A percentile compares a stretch with the other conserved stretches of the same genome.
These are phyloP conservation scores for Bullera alba DNA, from an alignment of 768 basidiomycete species.

Conservation along the genomic window DNA sequence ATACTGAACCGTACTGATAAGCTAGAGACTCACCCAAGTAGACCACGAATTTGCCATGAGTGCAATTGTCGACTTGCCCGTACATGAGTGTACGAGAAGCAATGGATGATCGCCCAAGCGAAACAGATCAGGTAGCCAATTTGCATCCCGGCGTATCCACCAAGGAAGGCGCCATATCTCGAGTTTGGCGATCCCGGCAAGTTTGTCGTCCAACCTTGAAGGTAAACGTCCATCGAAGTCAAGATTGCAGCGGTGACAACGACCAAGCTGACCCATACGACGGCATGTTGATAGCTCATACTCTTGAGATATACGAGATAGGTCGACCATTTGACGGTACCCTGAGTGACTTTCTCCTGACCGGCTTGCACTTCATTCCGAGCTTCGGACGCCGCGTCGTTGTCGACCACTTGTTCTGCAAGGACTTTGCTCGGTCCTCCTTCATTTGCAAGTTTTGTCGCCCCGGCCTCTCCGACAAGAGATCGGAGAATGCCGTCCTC, in stretches of 20 bases:
- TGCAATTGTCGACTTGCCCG: slow-evolving; percentile 8
- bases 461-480: slow-evolving; percentile 4
- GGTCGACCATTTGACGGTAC: slow-evolving; percentile 11
- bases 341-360: neutral
- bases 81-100: slow-evolving; percentile 12
- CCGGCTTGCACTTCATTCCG: neutral
- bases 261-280: slow-evolving; percentile 4
- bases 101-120: neutral
- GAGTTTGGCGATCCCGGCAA: slow-evolving; percentile 1
- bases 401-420: neutral
- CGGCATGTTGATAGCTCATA: slow-evolving; percentile 5
- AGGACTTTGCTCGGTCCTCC: neutral
- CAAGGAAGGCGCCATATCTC: slow-evolving; percentile 15
- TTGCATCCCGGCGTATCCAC: slow-evolving; percentile 15
- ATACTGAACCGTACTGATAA: neutral
- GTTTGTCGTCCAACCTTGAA: slow-evolving; percentile 15
- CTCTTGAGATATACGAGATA: slow-evolving; percentile 10
- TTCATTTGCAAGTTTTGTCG: slow-evolving; percentile 5
- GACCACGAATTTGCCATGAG: slow-evolving; percentile 8
- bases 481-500: neutral
- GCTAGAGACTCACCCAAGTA: slow-evolving; percentile 5
- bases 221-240: slow-evolving; percentile 8
- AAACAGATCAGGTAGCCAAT: slow-evolving; percentile 9
- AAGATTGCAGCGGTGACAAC: slow-evolving; percentile 2
- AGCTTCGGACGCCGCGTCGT: neutral